Conservation (phyloP, 805 yeast species). For the Saccharomycopsis selenospora region DNA sequence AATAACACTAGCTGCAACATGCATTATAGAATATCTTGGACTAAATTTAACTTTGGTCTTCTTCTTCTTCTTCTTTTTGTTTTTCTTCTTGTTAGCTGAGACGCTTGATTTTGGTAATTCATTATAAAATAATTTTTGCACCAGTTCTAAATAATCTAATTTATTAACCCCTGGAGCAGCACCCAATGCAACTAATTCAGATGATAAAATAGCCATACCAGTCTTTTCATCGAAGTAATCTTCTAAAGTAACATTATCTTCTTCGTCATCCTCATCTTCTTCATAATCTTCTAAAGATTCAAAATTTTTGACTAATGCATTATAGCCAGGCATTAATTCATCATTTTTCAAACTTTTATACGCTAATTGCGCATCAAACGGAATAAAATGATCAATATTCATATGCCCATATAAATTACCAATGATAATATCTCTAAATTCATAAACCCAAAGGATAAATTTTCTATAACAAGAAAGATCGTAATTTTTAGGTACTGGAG, state of each 20-base stretch:
- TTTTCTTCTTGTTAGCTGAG: slow-evolving; percentile 17
- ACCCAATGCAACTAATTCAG: slow-evolving; percentile 39
- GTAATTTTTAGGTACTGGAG: slow-evolving; percentile 72
- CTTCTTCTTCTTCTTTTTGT: slow-evolving; percentile 23
- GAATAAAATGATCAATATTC: slow-evolving; percentile 82
- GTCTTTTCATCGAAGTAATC: slow-evolving; percentile 19
- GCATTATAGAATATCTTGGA: slow-evolving; percentile 58
- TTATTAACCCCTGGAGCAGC: slow-evolving; percentile 58
- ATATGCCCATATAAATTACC: slow-evolving; percentile 86
- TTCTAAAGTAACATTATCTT: slow-evolving; percentile 24
- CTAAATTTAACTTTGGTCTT: slow-evolving; percentile 16
- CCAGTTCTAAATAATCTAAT: slow-evolving; percentile 50
- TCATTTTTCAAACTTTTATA: slow-evolving; percentile 36
- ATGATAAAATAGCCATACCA: slow-evolving; percentile 29
- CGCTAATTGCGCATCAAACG: slow-evolving; percentile 64
- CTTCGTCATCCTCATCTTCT: slow-evolving; percentile 6
- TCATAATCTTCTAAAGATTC: slow-evolving; percentile 11
- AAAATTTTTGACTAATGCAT: slow-evolving; percentile 26
- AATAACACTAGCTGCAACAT: slow-evolving; percentile 64
- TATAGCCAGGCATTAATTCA: slow-evolving; percentile 24
- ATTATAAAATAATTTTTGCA: slow-evolving; percentile 49
- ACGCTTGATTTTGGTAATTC: slow-evolving; percentile 31
- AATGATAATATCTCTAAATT: slow-evolving; percentile 73
- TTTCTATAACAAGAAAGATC: slow-evolving; percentile 69
- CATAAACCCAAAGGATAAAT: slow-evolving; percentile 74